phyloP scores from a whole-genome alignment of 352 stramenopile genomes.

The Globisporangium irregulare region DNA sequence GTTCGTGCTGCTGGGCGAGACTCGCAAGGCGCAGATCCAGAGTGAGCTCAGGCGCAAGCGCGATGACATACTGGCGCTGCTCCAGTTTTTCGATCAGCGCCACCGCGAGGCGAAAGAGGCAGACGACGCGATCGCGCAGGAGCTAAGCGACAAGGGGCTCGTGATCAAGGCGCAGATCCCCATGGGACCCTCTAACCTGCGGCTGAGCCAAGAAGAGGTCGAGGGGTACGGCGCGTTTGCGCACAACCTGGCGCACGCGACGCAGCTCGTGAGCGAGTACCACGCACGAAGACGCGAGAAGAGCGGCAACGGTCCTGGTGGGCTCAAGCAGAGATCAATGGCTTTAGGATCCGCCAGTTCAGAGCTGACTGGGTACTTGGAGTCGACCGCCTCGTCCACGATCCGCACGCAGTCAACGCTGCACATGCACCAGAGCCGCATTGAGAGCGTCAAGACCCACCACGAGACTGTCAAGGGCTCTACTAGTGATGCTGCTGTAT shows the following conservation, averaged over 20 bases:
- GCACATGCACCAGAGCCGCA: constrained; percentile 34
- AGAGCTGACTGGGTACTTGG: constrained; percentile 50
- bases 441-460: constrained; percentile 39
- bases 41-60: constrained; percentile 28
- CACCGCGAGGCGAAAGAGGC: constrained; percentile 34
- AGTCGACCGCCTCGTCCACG: constrained; percentile 39
- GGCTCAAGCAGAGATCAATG: constrained; percentile 8
- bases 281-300: constrained; percentile 33
- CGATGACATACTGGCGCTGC: constrained; percentile 27
- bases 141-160: constrained; percentile 54
- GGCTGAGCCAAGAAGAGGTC: constrained; percentile 43
- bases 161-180: constrained; percentile 74
- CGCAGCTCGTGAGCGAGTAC: constrained; percentile 55
- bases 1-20: constrained; percentile 34
- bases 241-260: constrained; percentile 47
- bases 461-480: neutral
- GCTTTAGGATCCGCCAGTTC: constrained; percentile 17
- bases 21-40: constrained; percentile 38
- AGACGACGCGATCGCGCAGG: constrained; percentile 40
- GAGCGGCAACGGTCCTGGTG: constrained; percentile 45
- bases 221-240: constrained; percentile 43
- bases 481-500: neutral
- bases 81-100: constrained; percentile 51
- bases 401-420: constrained; percentile 57
- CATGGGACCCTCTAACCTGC: constrained; percentile 57